A percentile compares a stretch with the other conserved stretches of the same genome.
Conservation (phyloP, 23 red algal genomes). For the Cyanidium caldarium region DNA sequence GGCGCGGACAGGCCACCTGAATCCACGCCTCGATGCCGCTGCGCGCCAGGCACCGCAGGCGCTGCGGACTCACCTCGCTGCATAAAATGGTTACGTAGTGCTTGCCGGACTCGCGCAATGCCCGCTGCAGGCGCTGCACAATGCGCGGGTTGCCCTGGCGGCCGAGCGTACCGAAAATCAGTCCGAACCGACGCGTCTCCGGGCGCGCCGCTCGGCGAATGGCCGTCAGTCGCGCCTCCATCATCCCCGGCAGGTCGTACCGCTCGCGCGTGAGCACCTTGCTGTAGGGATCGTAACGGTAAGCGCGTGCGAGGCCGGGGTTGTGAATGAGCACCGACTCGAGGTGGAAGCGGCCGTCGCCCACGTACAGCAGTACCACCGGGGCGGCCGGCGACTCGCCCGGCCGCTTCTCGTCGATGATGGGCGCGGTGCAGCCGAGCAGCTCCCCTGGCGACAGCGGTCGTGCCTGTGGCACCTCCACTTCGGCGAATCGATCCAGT, state of each 20-base stretch:
- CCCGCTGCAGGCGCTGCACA: slow-evolving; percentile 19
- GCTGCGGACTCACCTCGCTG: slow-evolving; percentile 65
- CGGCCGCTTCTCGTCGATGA: not conserved
- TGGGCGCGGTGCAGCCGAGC: slow-evolving; percentile 83
- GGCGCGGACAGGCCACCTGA: slow-evolving; percentile 86
- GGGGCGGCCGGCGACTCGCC: slow-evolving; percentile 12
- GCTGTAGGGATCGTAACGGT: slow-evolving; percentile 87
- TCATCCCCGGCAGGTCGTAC: slow-evolving; percentile 65
- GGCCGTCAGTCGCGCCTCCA: slow-evolving; percentile 20
- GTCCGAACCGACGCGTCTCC: slow-evolving; percentile 22
- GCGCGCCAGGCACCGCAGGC: slow-evolving; percentile 31
- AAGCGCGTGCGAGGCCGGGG: slow-evolving; percentile 26
- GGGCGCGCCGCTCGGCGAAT: slow-evolving; percentile 21
- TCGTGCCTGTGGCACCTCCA: slow-evolving; percentile 47
- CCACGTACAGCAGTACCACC: slow-evolving; percentile 85
- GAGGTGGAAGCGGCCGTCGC: slow-evolving; percentile 91
- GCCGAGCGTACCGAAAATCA: slow-evolving; percentile 87
- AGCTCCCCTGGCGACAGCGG: slow-evolving; percentile 95
- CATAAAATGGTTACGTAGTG: slow-evolving; percentile 43
- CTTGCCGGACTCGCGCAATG: slow-evolving; percentile 12
- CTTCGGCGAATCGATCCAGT: not conserved
- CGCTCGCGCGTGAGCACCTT: slow-evolving; percentile 60
- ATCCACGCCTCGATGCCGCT: slow-evolving; percentile 81
- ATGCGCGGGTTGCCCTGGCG: slow-evolving; percentile 75
- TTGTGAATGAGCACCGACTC: slow-evolving; percentile 96